These are phyloP conservation scores for Fusarium globosum DNA, from an alignment of 2,329 filamentous ascomycete species.

Conservation along the genomic window DNA sequence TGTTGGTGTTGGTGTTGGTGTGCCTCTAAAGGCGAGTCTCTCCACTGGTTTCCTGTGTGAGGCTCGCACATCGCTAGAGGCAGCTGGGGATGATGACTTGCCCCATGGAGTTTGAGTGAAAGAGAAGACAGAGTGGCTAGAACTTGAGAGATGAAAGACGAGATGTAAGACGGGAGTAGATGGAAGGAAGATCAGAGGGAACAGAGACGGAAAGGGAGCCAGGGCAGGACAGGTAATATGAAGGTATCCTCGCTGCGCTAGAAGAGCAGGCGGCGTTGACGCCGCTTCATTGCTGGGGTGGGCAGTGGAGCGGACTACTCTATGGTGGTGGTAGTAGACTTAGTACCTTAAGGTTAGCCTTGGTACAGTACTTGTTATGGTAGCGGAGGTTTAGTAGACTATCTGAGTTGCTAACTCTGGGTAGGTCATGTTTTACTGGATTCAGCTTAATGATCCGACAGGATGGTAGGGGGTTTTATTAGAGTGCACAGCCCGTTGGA, in stretches of 20 bases:
- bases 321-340: slow-evolving; percentile 17
- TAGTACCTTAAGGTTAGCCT: slow-evolving; percentile 12
- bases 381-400: neutral
- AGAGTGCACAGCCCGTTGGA: neutral
- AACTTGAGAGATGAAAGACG: neutral
- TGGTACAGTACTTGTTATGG: slow-evolving; percentile 4
- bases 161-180: slow-evolving; percentile 1
- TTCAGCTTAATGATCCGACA: slow-evolving; percentile 27
- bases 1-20: slow-evolving; percentile 5
- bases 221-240: slow-evolving; percentile 41
- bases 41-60: slow-evolving; percentile 35
- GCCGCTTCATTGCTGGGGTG: slow-evolving; percentile 43
- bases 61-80: slow-evolving; percentile 40
- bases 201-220: slow-evolving; percentile 18
- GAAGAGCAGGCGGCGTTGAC: slow-evolving; percentile 44
- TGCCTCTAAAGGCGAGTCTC: slow-evolving; percentile 29
- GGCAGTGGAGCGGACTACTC: slow-evolving; percentile 37
- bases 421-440: slow-evolving; percentile 4
- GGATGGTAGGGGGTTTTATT: slow-evolving; percentile 19
- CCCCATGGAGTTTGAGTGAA: slow-evolving; percentile 34
- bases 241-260: slow-evolving; percentile 47
- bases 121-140: neutral
- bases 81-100: slow-evolving; percentile 22
- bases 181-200: slow-evolving; percentile 10
- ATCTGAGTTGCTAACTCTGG: slow-evolving; percentile 19